Base-by-base conservation (phyloP, 768 basidiomycete species). In the Calocybe gangraenosa region DNA sequence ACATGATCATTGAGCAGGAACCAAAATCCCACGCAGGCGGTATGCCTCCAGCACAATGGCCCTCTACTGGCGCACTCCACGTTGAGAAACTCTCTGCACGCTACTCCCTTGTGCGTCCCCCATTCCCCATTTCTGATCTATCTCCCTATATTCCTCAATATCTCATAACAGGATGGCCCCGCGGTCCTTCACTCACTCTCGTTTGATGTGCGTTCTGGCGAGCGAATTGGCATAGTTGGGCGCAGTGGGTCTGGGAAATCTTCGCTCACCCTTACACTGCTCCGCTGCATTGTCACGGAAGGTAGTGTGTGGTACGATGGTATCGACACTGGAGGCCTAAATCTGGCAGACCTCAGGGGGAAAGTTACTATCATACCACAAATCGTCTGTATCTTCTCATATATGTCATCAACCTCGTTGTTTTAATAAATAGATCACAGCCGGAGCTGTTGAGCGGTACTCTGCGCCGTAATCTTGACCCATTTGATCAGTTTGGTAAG, bases 31-130 rank as follows among this genome's bases (percentile, higher is more conserved):
- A 62, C 0, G 46, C 59, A 3, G 42, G 50, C 6, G 72, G 74
- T 22, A 58, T 64, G 20, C 81, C 81, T 1, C 81, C 83, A 0
- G 81, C 82, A 0, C 70, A 78, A 44, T 85, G 83, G 82, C 82
- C 82, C 0, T 64, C 75, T 7, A 46, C 33, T 1, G 50, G 50
- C 19, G 17, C 34, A 1, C 42, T 51, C 8, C 17, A 22, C 6
- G 51, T 52, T 9, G 40, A 48, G 36, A 44, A 52, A 7, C 47
- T 52, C 9, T 46, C 69, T 7, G 79, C 81, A 17, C 60, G 67
- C 10, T 83, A 83, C 57, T 74, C 78, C 68, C 75, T 9, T 3
- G 31, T 32, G 22, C 6, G 30, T 34, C 42, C n/a, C n/a, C n/a
- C n/a, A n/a, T n/a, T n/a, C n/a, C n/a, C n/a, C n/a, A n/a, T 18